Percentiles rank a stretch among this genome's conserved stretches.
phyloP scores from a whole-genome alignment of 2,329 filamentous ascomycete genomes.

The Fusarium falciforme region DNA sequence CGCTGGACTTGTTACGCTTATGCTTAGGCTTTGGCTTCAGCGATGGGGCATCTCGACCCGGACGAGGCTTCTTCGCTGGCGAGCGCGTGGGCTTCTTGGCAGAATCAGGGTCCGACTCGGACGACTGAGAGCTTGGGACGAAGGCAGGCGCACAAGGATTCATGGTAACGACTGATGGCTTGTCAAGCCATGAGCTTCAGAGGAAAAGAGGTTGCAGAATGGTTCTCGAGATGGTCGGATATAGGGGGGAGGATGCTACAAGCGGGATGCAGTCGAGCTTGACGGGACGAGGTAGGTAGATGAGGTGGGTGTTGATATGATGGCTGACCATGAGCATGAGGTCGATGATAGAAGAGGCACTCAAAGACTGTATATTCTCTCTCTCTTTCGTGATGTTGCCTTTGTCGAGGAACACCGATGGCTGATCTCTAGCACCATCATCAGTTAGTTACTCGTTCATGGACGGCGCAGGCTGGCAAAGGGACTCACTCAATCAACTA shows the following conservation, averaged over 20 bases:
- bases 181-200: neutral
- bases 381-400: neutral
- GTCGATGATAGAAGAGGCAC: neutral
- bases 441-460: neutral
- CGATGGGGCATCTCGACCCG: neutral
- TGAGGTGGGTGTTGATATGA: neutral
- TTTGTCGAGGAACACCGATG: neutral
- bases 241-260: neutral
- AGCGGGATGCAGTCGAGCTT: neutral
- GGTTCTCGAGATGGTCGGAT: neutral
- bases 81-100: neutral
- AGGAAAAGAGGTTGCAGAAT: neutral
- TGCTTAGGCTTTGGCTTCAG: neutral
- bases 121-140: constrained; percentile 28
- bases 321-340: neutral
- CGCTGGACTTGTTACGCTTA: neutral
- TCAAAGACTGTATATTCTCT: neutral
- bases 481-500: neutral
- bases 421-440: neutral
- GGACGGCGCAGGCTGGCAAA: neutral
- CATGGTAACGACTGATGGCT: constrained; percentile 28
- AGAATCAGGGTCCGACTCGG: constrained; percentile 3
- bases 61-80: constrained; percentile 1
- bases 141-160: constrained; percentile 46
- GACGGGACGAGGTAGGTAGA: neutral